A percentile compares a stretch with the other conserved stretches of the same genome.
Conservation (phyloP, 1,284 basidiomycete species). For the Cutaneotrichosporon daszewskae region DNA sequence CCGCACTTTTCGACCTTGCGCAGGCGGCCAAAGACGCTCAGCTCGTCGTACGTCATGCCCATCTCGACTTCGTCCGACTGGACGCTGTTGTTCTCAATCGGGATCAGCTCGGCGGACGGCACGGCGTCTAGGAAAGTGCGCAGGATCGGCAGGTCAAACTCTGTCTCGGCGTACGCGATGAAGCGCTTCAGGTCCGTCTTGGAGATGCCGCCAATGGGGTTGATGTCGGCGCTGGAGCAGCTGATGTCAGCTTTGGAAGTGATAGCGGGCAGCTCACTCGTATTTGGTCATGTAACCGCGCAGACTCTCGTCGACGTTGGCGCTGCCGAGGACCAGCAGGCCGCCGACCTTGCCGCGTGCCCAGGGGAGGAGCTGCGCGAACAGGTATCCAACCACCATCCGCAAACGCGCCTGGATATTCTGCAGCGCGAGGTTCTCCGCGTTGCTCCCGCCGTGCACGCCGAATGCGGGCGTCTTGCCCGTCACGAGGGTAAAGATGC, state of each 20-base stretch:
- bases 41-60: slow-evolving; percentile 99
- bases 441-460: slow-evolving; percentile 75
- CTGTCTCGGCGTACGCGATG: slow-evolving; percentile 72
- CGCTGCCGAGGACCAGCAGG: slow-evolving; percentile 87
- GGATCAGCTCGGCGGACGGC: slow-evolving; percentile 94
- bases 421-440: slow-evolving; percentile 93
- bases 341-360: slow-evolving; percentile 78
- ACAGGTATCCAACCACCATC: slow-evolving; percentile 96
- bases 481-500: slow-evolving; percentile 79
- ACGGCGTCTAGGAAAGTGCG: slow-evolving; percentile 82
- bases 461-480: slow-evolving; percentile 76
- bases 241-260: slow-evolving; percentile 48
- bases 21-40: slow-evolving; percentile 85
- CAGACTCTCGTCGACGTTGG: slow-evolving; percentile 96
- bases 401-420: slow-evolving; percentile 94
- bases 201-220: slow-evolving; percentile 96
- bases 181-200: slow-evolving; percentile 97
- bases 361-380: slow-evolving; percentile 94
- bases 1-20: slow-evolving; percentile 96
- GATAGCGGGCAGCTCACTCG: slow-evolving; percentile 56
- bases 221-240: slow-evolving; percentile 72
- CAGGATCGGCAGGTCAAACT: slow-evolving; percentile 81
- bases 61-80: slow-evolving; percentile 97
- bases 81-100: slow-evolving; percentile 82
- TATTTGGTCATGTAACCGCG: slow-evolving; percentile 98